Conservation (phyloP, 805 yeast species). For the Kodamaea jinghongensis region DNA sequence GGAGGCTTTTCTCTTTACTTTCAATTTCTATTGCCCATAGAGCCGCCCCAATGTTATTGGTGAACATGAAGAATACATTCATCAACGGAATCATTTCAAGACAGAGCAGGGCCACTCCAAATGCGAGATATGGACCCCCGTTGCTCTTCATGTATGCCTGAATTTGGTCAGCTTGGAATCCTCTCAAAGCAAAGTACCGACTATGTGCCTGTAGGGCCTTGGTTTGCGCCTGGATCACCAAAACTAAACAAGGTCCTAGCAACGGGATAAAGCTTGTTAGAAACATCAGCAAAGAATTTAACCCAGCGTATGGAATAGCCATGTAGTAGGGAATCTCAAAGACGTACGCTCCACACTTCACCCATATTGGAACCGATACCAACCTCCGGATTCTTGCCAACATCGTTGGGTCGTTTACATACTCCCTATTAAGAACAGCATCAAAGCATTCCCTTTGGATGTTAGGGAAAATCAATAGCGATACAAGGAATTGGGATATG, state of each 20-base stretch:
- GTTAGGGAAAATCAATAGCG: constrained; percentile 44
- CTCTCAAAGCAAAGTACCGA: constrained; percentile 58
- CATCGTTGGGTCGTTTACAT: constrained; percentile 43
- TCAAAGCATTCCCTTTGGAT: constrained; percentile 49
- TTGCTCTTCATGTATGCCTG: constrained; percentile 33
- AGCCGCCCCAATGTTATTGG: constrained; percentile 63
- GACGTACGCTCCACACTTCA: constrained; percentile 27
- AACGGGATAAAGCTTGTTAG: constrained; percentile 51
- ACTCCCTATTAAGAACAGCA: constrained; percentile 45
- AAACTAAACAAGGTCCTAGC: constrained; percentile 54
- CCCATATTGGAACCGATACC: constrained; percentile 28
- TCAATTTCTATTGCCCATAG: constrained; percentile 51
- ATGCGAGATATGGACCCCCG: constrained; percentile 44
- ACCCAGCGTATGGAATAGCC: constrained; percentile 41
- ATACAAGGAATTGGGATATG: constrained; percentile 41
- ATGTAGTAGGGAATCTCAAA: constrained; percentile 34
- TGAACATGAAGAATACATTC: constrained; percentile 52
- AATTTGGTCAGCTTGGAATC: constrained; percentile 42
- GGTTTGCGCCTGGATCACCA: constrained; percentile 51
- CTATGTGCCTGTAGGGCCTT: constrained; percentile 52
- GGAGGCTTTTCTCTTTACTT: constrained; percentile 7
- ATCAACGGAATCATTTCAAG: constrained; percentile 56
- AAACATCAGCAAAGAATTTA: constrained; percentile 34
- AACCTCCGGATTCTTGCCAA: constrained; percentile 34
- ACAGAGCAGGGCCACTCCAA: constrained; percentile 51